Conservation (phyloP, 345 rosid genomes). For the Diplotaxis tenuifolia region DNA sequence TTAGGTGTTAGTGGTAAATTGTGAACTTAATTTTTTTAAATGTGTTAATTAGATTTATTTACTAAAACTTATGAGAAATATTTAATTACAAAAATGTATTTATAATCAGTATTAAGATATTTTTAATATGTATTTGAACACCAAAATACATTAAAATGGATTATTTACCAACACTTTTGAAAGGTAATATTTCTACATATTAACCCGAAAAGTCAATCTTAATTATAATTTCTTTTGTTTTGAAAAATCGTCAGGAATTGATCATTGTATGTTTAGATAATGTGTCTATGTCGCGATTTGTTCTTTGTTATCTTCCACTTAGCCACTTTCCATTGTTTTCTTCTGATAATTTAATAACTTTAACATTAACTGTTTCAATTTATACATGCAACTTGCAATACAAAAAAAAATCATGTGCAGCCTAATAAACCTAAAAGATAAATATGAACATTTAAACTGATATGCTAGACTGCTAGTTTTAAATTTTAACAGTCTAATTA, state of each 20-base stretch:
- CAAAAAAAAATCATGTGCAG: background rate
- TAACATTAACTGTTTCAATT: background rate
- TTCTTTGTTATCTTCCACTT: constrained; percentile 36
- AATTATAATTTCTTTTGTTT: background rate
- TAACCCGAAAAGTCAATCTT: background rate
- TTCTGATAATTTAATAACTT: constrained; percentile 14
- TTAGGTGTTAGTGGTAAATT: background rate
- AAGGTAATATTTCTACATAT: background rate
- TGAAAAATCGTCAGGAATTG: background rate
- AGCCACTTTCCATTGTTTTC: constrained; percentile 33
- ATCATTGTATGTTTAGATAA: constrained; percentile 15
- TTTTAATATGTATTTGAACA: background rate
- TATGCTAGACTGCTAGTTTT: constrained; percentile 4
- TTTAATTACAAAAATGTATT: background rate
- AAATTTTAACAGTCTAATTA: background rate
- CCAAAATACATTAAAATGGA: background rate
- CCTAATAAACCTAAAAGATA: background rate
- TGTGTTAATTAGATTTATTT: background rate
- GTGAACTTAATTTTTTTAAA: background rate
- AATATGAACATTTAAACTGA: background rate
- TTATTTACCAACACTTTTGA: background rate
- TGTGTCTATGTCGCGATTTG: constrained; percentile 28
- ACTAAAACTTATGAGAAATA: too few species aligned
- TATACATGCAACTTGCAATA: constrained; percentile 21
- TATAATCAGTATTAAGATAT: too few species aligned